Conservation (phyloP, 2,329 filamentous ascomycete genomes). For the Clarireedia paspali region DNA sequence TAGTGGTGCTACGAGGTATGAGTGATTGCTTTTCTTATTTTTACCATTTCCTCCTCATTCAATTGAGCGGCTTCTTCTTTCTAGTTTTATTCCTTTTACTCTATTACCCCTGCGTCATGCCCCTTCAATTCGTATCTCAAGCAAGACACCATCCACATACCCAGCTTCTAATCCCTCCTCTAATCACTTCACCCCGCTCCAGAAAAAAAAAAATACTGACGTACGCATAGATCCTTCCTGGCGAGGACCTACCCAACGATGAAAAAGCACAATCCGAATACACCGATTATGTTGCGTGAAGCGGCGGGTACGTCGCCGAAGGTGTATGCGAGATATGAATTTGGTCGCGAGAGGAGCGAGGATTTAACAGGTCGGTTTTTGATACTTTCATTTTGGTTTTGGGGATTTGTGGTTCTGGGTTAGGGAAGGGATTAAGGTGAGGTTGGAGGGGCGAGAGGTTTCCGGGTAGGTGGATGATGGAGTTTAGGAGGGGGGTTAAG, state of each 20-base stretch:
- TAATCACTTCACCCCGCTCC: not conserved
- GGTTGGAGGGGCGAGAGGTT: not conserved
- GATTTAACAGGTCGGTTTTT: conserved; percentile 45
- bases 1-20: conserved; percentile 77
- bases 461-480: no score
- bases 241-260: conserved; percentile 90
- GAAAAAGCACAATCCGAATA: conserved; percentile 98
- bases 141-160: no score
- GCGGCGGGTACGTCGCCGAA: conserved; percentile 75
- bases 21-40: not conserved
- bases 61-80: not conserved
- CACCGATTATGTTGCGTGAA: conserved; percentile 91
- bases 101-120: not conserved
- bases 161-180: no score
- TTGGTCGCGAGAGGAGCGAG: conserved; percentile 61
- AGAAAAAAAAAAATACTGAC: not conserved
- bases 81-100: not conserved
- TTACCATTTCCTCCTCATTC: not conserved
- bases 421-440: not conserved
- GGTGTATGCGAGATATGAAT: conserved; percentile 85
- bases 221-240: conserved; percentile 67
- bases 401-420: not conserved
- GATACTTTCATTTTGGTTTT: not conserved
- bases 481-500: not conserved
- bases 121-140: no score